These are phyloP conservation scores for Eucalyptus cloeziana DNA, from an alignment of 345 rosid species.

Conservation along the genomic window DNA sequence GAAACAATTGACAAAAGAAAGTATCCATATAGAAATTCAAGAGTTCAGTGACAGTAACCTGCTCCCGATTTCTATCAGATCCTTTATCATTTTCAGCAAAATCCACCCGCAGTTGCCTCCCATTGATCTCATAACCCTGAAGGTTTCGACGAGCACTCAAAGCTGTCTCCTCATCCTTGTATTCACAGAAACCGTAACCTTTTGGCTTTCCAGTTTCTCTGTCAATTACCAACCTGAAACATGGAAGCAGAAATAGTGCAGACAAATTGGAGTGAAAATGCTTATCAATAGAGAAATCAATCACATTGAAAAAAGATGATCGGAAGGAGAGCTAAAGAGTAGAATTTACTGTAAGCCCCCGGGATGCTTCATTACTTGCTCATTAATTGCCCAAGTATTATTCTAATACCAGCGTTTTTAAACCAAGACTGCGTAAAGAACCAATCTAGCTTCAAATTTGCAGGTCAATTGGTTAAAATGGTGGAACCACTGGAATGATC, in stretches of 20 bases:
- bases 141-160: slow-evolving; percentile 98
- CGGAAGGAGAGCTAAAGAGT: not conserved
- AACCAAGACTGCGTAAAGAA: not conserved
- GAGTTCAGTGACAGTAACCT: slow-evolving; percentile 18
- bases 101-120: slow-evolving; percentile 93
- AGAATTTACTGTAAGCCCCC: not conserved
- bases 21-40: not conserved
- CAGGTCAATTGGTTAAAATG: not conserved
- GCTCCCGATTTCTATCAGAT: slow-evolving; percentile 64
- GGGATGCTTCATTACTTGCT: not conserved
- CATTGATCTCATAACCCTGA: slow-evolving; percentile 88
- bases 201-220: slow-evolving; percentile 98
- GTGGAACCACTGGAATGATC: not conserved
- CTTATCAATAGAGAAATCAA: not conserved
- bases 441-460: not conserved
- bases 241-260: not conserved
- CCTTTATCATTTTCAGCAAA: slow-evolving; percentile 99
- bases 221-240: slow-evolving; percentile 80
- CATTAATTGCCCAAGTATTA: not conserved
- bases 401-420: not conserved
- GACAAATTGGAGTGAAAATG: not conserved
- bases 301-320: not conserved
- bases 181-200: slow-evolving; percentile 98
- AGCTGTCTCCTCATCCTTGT: slow-evolving; percentile 97
- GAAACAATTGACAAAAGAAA: not conserved